phyloP scores from a whole-genome alignment of 2,329 filamentous ascomycete species.

The Botrytis galanthina region DNA sequence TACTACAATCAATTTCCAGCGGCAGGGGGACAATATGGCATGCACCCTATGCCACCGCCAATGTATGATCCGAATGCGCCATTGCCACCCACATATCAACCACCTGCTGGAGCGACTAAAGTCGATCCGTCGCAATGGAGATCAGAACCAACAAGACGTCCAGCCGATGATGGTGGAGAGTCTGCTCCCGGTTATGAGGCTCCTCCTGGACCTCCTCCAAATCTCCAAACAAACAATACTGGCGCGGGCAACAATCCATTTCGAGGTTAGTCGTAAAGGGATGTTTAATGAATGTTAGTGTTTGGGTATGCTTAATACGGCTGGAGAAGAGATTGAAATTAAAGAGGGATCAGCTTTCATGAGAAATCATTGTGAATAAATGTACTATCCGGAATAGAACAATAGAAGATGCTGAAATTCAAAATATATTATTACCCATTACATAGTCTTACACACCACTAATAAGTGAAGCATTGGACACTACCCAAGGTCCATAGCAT shows the following conservation, averaged over 20 bases:
- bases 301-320: slow-evolving; percentile 2
- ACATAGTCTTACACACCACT: slow-evolving; percentile 7
- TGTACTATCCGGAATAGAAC: slow-evolving; percentile 40
- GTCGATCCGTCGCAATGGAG: slow-evolving; percentile 50
- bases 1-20: slow-evolving; percentile 44
- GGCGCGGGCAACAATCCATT: slow-evolving; percentile 40
- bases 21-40: slow-evolving; percentile 41
- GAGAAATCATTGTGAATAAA: background rate
- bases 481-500: slow-evolving; percentile 64
- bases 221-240: slow-evolving; percentile 37
- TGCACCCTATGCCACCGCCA: slow-evolving; percentile 53
- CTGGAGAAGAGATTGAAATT: background rate
- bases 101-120: slow-evolving; percentile 52
- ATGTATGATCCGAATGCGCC: slow-evolving; percentile 55
- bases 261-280: slow-evolving; percentile 27
- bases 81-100: slow-evolving; percentile 55
- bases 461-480: slow-evolving; percentile 6
- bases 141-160: slow-evolving; percentile 36
- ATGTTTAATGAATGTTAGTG: slow-evolving; percentile 27
- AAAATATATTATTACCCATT: background rate
- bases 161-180: slow-evolving; percentile 32
- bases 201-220: slow-evolving; percentile 51
- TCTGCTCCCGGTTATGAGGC: slow-evolving; percentile 43
- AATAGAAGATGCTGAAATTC: slow-evolving; percentile 3
- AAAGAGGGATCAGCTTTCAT: background rate